Evolutionary conservation across 2,329 filamentous ascomycete species (phyloP).

Genomic region (Aspergillus bombycis): DNA sequence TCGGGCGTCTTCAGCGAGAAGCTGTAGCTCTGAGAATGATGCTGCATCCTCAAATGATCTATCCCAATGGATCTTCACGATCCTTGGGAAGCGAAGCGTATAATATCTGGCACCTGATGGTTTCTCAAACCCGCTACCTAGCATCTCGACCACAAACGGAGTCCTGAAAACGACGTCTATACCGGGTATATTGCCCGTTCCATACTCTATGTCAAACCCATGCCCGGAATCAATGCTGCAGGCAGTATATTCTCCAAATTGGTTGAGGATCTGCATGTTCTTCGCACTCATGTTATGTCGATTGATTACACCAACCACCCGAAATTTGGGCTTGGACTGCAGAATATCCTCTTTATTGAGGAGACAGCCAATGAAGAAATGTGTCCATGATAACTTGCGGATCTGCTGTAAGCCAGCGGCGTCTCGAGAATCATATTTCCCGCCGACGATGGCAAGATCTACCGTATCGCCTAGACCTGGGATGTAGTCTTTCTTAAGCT

Average conservation of each 20-base stretch:
- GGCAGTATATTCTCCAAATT: slow-evolving; percentile 50
- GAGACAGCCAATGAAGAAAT: slow-evolving; percentile 78
- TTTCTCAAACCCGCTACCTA: slow-evolving; percentile 79
- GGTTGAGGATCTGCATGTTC: slow-evolving; percentile 56
- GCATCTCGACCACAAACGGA: slow-evolving; percentile 77
- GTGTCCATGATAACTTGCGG: slow-evolving; percentile 69
- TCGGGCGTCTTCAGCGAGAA: slow-evolving; percentile 63
- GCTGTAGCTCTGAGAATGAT: slow-evolving; percentile 70
- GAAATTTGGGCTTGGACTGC: slow-evolving; percentile 62
- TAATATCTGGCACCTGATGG: slow-evolving; percentile 69
- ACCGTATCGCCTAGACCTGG: slow-evolving; percentile 76
- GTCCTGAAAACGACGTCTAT: slow-evolving; percentile 61
- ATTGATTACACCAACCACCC: slow-evolving; percentile 66
- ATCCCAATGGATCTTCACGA: slow-evolving; percentile 78
- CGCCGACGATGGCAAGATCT: slow-evolving; percentile 80
- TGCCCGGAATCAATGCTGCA: slow-evolving; percentile 38
- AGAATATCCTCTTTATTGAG: slow-evolving; percentile 66
- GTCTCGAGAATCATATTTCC: slow-evolving; percentile 67
- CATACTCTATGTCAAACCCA: slow-evolving; percentile 52
- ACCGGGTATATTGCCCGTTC: slow-evolving; percentile 39
- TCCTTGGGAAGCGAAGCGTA: slow-evolving; percentile 74
- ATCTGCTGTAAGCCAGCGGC: slow-evolving; percentile 58
- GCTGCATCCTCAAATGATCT: slow-evolving; percentile 69
- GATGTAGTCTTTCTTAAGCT: slow-evolving; percentile 87
- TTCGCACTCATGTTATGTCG: slow-evolving; percentile 51